These are phyloP conservation scores for Sporothrix phasma DNA, from an alignment of 2,329 filamentous ascomycete genomes.

Conservation along the genomic window DNA sequence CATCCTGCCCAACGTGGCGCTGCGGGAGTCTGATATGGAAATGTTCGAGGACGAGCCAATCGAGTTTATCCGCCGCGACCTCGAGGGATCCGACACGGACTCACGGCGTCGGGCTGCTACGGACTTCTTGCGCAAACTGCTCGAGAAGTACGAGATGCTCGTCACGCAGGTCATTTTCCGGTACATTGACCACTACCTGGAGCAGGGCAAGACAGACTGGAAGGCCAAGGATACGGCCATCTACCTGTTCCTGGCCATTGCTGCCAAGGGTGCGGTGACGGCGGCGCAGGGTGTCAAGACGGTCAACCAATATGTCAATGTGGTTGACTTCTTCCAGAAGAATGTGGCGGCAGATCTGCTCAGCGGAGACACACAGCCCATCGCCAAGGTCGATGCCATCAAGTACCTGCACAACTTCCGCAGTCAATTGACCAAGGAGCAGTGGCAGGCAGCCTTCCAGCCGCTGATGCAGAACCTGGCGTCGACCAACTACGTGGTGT, in stretches of 20 bases:
- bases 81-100: conserved; percentile 93
- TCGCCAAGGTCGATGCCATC: conserved; percentile 94
- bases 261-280: conserved; percentile 81
- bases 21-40: conserved; percentile 89
- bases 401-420: conserved; percentile 97
- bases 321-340: conserved; percentile 90
- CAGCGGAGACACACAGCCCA: conserved; percentile 61
- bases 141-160: conserved; percentile 75
- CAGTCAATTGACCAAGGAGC: conserved; percentile 81
- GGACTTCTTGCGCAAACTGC: conserved; percentile 81
- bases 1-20: conserved; percentile 80
- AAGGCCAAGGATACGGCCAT: conserved; percentile 97
- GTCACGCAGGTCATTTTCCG: conserved; percentile 81
- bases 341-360: conserved; percentile 85
- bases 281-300: conserved; percentile 82
- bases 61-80: conserved; percentile 88
- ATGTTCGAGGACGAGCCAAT: conserved; percentile 98
- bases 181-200: conserved; percentile 80
- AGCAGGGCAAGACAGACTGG: conserved; percentile 77
- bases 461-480: conserved; percentile 85
- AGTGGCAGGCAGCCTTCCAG: conserved; percentile 84
- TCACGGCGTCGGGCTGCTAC: conserved; percentile 86
- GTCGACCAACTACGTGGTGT: conserved; percentile 88
- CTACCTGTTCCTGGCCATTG: conserved; percentile 89
- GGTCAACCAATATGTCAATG: conserved; percentile 76